Percentiles rank a stretch among this genome's conserved stretches.
These are phyloP conservation scores for Xylaria sp. DNA, from an alignment of 2,329 filamentous ascomycete genomes.

Conservation along the genomic window DNA sequence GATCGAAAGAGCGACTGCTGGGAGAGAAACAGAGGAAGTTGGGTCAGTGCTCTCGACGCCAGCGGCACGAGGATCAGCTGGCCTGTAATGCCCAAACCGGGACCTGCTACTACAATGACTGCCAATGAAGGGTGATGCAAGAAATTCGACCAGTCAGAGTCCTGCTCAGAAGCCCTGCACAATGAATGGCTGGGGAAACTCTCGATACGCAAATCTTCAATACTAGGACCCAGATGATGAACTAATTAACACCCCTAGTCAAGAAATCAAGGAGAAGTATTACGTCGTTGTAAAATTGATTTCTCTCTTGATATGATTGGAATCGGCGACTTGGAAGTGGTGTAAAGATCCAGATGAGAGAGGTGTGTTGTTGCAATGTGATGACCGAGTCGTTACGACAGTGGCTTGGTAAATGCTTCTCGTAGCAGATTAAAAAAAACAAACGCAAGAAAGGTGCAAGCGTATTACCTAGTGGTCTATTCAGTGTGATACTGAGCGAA, in stretches of 20 bases:
- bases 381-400: constrained; percentile 1
- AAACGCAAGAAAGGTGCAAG: constrained; percentile 4
- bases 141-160: constrained; percentile 54
- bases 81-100: constrained; percentile 46
- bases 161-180: constrained; percentile 49
- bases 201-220: constrained; percentile 49
- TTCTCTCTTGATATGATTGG: constrained; percentile 16
- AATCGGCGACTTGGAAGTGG: constrained; percentile 3
- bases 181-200: constrained; percentile 52
- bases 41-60: constrained; percentile 43
- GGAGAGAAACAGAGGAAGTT: constrained; percentile 39
- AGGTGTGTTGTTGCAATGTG: constrained; percentile 8
- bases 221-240: constrained; percentile 45
- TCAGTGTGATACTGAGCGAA: constrained; percentile 31
- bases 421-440: constrained; percentile 1
- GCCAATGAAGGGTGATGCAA: constrained; percentile 51
- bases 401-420: constrained; percentile 13
- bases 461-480: constrained; percentile 13
- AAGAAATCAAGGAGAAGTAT: constrained; percentile 31
- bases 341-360: background rate
- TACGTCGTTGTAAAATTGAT: constrained; percentile 13
- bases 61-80: constrained; percentile 48
- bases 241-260: constrained; percentile 49
- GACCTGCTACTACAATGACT: constrained; percentile 43
- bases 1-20: constrained; percentile 39